Conservation (phyloP, 2,329 filamentous ascomycete species). For the Colletotrichum gigasporum region DNA sequence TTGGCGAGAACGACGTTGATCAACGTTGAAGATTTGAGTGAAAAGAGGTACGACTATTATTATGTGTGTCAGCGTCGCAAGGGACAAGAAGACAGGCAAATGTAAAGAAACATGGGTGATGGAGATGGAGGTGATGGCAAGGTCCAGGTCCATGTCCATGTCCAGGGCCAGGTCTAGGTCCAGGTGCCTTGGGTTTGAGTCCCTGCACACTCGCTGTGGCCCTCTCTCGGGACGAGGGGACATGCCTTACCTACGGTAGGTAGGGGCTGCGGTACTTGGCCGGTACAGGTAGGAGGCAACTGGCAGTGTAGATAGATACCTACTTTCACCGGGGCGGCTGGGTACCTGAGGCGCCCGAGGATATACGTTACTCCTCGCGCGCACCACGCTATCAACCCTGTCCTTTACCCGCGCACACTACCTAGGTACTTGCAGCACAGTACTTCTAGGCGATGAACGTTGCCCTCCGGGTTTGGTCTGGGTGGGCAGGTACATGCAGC, state of each 20-base stretch:
- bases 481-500: too few species aligned
- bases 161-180: conserved; percentile 11
- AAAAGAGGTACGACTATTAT: neutral
- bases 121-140: neutral
- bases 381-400: too few species aligned
- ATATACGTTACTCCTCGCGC: too few species aligned
- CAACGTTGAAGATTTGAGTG: neutral
- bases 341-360: too few species aligned
- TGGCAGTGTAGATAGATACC: too few species aligned
- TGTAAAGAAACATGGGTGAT: neutral
- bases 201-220: conserved; percentile 25
- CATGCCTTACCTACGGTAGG: neutral
- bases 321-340: too few species aligned
- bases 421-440: too few species aligned
- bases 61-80: conserved; percentile 11
- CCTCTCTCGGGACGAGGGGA: neutral
- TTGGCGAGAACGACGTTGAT: neutral
- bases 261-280: neutral
- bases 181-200: neutral
- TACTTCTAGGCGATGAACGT: too few species aligned
- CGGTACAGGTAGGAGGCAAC: neutral
- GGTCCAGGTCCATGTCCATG: neutral
- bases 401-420: too few species aligned
- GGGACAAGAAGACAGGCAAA: neutral
- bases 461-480: too few species aligned